Evolutionary conservation across 2,329 filamentous ascomycete species (phyloP), one percentile per base, ranked within the genome.

Genomic region (Venturia nashicola): DNA sequence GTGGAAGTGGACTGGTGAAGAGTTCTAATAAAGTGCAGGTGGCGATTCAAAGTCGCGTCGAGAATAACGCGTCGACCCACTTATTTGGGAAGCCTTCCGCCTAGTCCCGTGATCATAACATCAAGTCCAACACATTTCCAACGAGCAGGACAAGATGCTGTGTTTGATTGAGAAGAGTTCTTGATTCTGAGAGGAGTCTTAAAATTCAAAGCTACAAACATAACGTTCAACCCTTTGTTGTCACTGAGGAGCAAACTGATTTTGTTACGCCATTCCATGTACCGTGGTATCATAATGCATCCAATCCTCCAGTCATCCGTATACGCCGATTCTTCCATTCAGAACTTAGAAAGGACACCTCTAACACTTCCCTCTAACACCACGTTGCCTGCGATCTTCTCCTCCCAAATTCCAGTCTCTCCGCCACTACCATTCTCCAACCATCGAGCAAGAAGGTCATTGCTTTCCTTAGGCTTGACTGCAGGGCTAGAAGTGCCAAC

Each of bases 381-480:
- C 63, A 82, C 78, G 60, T 80, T 79, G 0, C 82, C 82, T 61
- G 78, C 77, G 11, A 86, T 76, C 65, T 78, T 76, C 20, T 78
- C 69, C 69, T 86, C 84, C 48, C 74, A 76, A 64, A 86, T 83
- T 0, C 82, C 83, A 5, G 74, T 80, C n/a, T 75, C 72, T 7
- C 73, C 76, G 2, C 71, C 81, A 71, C 74, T 79, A 0, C 85
- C 85, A 61, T 76, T 74, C 67, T 87, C 80, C 66, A 94, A 72
- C 93, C 93, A 97, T 65, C 80, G 79, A 67, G 80, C 80, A 65
- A 99, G 75, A 71, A 99, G 69, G 65, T 90, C 86, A 72, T 99
- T 99, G 77, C 92, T 96, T 79, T 99, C 93, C 75, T 89, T 92
- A 0, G 94, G 93, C 78, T 97, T 97, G 70, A 97, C 84, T 8